Conservation (phyloP, 1,284 basidiomycete genomes). For the Coniophora puteana region DNA sequence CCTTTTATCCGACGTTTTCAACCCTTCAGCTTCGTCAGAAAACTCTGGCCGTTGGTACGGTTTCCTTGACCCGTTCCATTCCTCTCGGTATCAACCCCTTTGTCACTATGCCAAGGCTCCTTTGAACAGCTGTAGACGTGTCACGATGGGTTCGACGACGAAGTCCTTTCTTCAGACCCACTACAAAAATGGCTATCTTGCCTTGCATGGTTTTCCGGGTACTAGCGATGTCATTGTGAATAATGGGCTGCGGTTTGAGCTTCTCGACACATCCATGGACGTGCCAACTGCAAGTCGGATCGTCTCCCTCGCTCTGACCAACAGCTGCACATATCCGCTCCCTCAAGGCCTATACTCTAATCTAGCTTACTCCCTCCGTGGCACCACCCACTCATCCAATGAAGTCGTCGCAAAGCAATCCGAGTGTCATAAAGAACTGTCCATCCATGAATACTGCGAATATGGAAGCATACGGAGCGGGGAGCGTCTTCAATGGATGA, state of each 20-base stretch:
- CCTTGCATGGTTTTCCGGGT: too few species aligned
- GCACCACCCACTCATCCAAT: slow-evolving; percentile 26
- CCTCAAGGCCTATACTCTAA: slow-evolving; percentile 12
- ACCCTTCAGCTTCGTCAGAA: too few species aligned
- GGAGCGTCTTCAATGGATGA: slow-evolving; percentile 27
- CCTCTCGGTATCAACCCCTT: too few species aligned
- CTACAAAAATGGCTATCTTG: slow-evolving; percentile 12
- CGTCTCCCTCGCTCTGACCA: too few species aligned
- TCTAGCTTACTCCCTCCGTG: slow-evolving; percentile 17
- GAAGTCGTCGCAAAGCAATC: slow-evolving; percentile 23
- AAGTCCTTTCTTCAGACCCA: slow-evolving; percentile 22
- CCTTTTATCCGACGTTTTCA: slow-evolving; percentile 33
- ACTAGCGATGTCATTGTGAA: too few species aligned
- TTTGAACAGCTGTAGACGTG: too few species aligned
- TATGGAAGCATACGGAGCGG: slow-evolving; percentile 26
- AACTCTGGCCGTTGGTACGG: too few species aligned
- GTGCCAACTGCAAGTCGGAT: too few species aligned
- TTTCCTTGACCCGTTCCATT: too few species aligned
- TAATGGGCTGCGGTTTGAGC: not conserved
- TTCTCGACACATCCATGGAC: slow-evolving; percentile 16
- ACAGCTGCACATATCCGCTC: slow-evolving; percentile 12
- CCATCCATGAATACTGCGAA: slow-evolving; percentile 24
- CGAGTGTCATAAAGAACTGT: slow-evolving; percentile 14
- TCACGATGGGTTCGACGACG: slow-evolving; percentile 22
- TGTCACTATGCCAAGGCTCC: too few species aligned